phyloP scores from a whole-genome alignment of 1,139 yeast species.

The Pichia sp. region DNA sequence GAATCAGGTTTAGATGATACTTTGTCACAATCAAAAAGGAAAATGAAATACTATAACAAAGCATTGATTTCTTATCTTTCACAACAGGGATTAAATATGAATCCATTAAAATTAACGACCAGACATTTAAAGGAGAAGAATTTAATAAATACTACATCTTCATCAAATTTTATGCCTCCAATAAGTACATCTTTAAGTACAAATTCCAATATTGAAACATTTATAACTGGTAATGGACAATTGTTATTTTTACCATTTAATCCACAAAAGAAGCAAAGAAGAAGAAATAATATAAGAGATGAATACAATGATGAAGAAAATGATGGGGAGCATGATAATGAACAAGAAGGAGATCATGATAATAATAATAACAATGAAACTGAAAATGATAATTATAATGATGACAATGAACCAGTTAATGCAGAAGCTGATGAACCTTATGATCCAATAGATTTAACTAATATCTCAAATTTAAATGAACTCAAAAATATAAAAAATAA shows the following conservation, averaged over 20 bases:
- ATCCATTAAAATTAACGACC: constrained; percentile 22
- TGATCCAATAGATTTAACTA: constrained; percentile 2
- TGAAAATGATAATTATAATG: constrained; percentile 10
- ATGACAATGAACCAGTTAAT: constrained; percentile 4
- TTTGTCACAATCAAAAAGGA: constrained; percentile 4
- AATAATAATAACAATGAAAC: constrained; percentile 13
- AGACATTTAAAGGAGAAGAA: constrained; percentile 12
- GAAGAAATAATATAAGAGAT: constrained; percentile 15
- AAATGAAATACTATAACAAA: constrained; percentile 24
- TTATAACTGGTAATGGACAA: constrained; percentile 29
- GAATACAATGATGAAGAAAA: constrained; percentile 24
- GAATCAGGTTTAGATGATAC: constrained; percentile 20
- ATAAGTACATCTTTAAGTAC: constrained; percentile 1
- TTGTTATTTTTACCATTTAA: constrained; percentile 29
- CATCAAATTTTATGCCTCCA: constrained; percentile 2
- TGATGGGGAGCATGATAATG: constrained; percentile 25
- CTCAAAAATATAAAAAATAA: background rate
- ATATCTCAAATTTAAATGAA: background rate
- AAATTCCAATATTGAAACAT: constrained; percentile 20
- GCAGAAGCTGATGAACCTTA: constrained; percentile 5
- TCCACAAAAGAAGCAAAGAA: constrained; percentile 25
- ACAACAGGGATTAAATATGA: constrained; percentile 26
- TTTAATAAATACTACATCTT: background rate
- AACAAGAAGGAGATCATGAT: too few species aligned
- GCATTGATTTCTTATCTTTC: constrained; percentile 21